Conservation (phyloP, 2,329 filamentous ascomycete species). For the Clonostachys chloroleuca region DNA sequence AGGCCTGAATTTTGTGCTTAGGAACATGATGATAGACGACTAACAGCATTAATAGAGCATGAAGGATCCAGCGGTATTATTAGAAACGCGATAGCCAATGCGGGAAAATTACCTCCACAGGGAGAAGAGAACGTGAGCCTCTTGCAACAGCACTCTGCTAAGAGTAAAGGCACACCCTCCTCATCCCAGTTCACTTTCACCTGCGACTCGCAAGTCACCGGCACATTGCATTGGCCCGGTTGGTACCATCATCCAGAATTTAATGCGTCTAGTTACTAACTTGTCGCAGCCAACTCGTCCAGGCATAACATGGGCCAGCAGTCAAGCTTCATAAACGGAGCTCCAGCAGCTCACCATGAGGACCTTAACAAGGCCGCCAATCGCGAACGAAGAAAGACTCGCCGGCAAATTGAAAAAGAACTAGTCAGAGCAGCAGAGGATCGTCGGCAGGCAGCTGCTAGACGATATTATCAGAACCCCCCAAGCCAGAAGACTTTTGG, state of each 20-base stretch:
- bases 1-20: no score
- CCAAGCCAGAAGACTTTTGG: constrained; percentile 71
- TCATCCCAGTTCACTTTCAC: constrained; percentile 96
- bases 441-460: constrained; percentile 72
- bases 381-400: constrained; percentile 49
- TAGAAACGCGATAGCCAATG: constrained; percentile 85
- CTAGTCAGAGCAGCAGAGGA: constrained; percentile 72
- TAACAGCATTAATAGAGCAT: neutral
- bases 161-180: constrained; percentile 57
- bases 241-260: constrained; percentile 11
- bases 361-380: neutral
- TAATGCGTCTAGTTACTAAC: no score
- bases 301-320: neutral
- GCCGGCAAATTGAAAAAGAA: constrained; percentile 64
- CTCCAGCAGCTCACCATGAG: neutral
- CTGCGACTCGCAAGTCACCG: constrained; percentile 84
- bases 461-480: constrained; percentile 74
- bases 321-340: no score
- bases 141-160: constrained; percentile 61
- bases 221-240: constrained; percentile 72
- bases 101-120: constrained; percentile 62
- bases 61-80: constrained; percentile 64
- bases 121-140: constrained; percentile 78
- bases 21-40: no score
- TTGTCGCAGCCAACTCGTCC: neutral